Percentiles rank a stretch among this genome's conserved stretches.
phyloP scores from a whole-genome alignment of 2,329 filamentous ascomycete species.

The Ascomycota sp. region DNA sequence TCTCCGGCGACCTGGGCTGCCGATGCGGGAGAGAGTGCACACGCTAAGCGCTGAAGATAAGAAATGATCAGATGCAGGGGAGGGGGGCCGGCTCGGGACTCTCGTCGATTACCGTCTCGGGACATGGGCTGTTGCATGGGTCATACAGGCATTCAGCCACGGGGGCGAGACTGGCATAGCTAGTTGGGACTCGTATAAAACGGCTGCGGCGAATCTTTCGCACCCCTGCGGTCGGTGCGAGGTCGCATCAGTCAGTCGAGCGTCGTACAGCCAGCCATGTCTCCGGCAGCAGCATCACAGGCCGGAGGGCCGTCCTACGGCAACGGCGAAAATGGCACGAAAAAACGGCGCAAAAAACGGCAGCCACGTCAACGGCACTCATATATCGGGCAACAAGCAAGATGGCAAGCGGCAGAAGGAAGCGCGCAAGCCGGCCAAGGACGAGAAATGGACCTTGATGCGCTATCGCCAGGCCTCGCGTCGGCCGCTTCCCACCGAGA shows the following conservation, averaged over 20 bases:
- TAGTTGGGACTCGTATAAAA: too few relatives aligned
- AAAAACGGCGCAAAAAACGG: constrained; percentile 6
- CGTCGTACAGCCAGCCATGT: not conserved
- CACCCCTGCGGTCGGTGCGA: too few relatives aligned
- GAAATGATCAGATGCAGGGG: constrained; percentile 1
- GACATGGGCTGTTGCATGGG: not conserved
- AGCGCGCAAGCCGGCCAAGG: constrained; percentile 1
- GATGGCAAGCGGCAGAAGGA: not conserved
- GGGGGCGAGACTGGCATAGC: too few relatives aligned
- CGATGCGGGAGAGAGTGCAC: too few relatives aligned
- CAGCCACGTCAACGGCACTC: constrained; percentile 1
- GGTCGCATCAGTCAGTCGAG: not conserved
- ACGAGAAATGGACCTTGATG: constrained; percentile 7
- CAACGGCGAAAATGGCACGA: not conserved
- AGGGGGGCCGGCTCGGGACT: not conserved
- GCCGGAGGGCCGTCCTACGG: not conserved
- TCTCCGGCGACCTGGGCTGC: not conserved
- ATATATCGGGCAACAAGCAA: not conserved
- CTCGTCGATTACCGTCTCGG: not conserved
- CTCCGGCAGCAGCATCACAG: not conserved
- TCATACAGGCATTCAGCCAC: not conserved
- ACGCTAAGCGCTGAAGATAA: not conserved
- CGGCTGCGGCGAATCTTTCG: too few relatives aligned
- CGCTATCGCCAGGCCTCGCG: constrained; percentile 25
- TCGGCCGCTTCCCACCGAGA: constrained; percentile 41